Base-by-base conservation (phyloP, 2,329 filamentous ascomycete genomes). In the Ophiostoma ips region DNA sequence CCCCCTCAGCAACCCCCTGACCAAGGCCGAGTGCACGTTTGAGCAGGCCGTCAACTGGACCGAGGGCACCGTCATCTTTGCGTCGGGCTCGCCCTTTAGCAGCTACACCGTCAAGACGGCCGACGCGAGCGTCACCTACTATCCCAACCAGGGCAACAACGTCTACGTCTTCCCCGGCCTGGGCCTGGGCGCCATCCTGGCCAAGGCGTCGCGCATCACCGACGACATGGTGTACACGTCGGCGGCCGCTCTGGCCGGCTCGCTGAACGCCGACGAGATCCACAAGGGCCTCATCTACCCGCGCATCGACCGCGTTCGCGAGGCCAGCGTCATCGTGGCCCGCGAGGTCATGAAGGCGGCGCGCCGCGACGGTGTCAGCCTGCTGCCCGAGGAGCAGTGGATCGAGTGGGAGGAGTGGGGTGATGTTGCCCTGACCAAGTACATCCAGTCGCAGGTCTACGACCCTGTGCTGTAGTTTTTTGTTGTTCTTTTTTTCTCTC, bases 141-240 rank as follows among this genome's bases (percentile, higher is more conserved):
- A 84, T 66, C 83, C 84, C 50, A 87, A 85, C 67, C 83, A 87
- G 71, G 89, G 90, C 57, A 89, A 89, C 75, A 83, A 83, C 60
- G 77, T 82, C 71, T 95, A 95, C 64, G 86, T 98, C 54, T 98
- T 98, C 81, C 92, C 92, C 0, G 92, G 90, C 61, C 84, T 96
- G 53, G 92, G 92, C 51, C 80, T 96, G 30, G 92, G 89, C 54
- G 85, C 90, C 57, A 95, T 96, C 62, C 77, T 96, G 46, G 82
- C 83, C 69, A 94, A 95, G 73, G 78, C 88, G 12, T 81, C 85
- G 57, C 81, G 81, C 59, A 75, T 96, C 58, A 96, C 90, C 5
- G 87, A 95, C 64, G 79, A 83, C 66, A 98, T 98, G 92, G 88
- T 98, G 62, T 96, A 96, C 70, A 88, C 85, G 46, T 90, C 89